Conservation (phyloP, 768 basidiomycete genomes). For the Cantharellus anzutake region DNA sequence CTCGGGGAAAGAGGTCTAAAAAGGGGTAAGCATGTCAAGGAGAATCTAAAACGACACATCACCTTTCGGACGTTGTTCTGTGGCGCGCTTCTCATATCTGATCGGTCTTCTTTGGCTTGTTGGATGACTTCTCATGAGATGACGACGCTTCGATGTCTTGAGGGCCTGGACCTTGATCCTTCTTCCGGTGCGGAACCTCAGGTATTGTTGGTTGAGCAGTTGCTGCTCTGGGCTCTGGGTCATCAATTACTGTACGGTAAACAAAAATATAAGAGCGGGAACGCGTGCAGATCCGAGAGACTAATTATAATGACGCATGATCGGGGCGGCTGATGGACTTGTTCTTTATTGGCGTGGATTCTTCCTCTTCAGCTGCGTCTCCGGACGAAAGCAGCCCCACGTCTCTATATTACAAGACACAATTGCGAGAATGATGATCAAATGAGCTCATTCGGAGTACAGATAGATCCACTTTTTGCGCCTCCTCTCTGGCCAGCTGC, state of each 20-base stretch:
- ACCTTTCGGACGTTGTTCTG: no score
- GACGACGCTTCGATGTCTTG: no score
- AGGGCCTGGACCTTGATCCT: no score
- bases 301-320: constrained; percentile 41
- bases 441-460: constrained; percentile 30
- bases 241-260: constrained; percentile 19
- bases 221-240: constrained; percentile 13
- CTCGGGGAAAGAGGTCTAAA: no score
- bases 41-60: no score
- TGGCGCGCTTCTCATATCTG: no score
- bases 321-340: constrained; percentile 73
- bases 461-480: constrained; percentile 74
- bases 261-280: not conserved
- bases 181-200: no score
- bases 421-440: not conserved
- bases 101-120: no score
- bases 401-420: constrained; percentile 32
- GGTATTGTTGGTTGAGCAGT: not conserved
- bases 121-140: no score
- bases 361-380: constrained; percentile 45
- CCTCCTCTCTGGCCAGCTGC: constrained; percentile 57
- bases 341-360: constrained; percentile 49
- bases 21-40: no score
- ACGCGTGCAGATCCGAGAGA: not conserved
- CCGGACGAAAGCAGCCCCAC: constrained; percentile 81